phyloP scores from a whole-genome alignment of 73 alveolate species.

The Effrenium voratum region DNA sequence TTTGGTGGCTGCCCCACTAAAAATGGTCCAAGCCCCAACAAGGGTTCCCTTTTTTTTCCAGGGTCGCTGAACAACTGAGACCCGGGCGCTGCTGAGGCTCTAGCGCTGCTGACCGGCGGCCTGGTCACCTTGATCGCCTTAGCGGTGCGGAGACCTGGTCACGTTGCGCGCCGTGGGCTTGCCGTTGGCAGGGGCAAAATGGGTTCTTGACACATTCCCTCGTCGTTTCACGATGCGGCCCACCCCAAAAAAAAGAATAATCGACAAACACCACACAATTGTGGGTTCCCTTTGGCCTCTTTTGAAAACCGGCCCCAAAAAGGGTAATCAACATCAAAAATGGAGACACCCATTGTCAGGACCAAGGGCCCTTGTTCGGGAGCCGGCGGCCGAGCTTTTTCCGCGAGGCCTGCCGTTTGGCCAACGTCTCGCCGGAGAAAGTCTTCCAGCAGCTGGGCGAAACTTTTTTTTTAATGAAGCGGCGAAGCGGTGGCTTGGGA shows the following conservation, averaged over 20 bases:
- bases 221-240: background rate
- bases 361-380: background rate
- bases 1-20: too few species aligned
- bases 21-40: too few species aligned
- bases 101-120: constrained; percentile 55
- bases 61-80: too few species aligned
- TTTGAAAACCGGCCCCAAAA: too few species aligned
- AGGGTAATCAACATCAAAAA: background rate
- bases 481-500: background rate
- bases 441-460: constrained; percentile 44
- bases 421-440: constrained; percentile 70
- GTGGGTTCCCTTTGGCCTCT: too few species aligned
- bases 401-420: constrained; percentile 69
- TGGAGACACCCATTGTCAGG: background rate
- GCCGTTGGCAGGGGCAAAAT: too few species aligned
- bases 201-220: background rate
- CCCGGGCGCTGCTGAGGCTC: constrained; percentile 23
- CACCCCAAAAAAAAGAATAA: background rate
- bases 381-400: background rate
- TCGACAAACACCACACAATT: too few species aligned
- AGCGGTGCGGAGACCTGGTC: background rate
- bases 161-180: background rate
- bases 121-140: constrained; percentile 51
- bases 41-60: too few species aligned
- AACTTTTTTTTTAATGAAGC: too few species aligned